phyloP scores from a whole-genome alignment of 441 rosid genomes.

The Euphorbia celastroides region DNA sequence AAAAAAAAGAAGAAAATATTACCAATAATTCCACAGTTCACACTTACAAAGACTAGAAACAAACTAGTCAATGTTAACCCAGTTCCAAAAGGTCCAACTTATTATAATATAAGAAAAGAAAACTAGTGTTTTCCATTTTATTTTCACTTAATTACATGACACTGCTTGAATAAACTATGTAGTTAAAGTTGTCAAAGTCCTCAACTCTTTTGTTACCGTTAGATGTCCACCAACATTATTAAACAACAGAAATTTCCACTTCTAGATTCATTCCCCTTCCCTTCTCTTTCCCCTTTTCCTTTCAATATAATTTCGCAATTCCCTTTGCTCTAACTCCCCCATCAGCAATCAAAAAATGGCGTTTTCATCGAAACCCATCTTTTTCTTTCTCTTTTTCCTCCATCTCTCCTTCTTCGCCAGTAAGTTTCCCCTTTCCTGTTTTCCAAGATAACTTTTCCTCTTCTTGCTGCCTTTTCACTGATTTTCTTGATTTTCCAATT shows the following conservation, averaged over 20 bases:
- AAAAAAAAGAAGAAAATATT: too few species aligned
- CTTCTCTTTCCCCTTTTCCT: not conserved
- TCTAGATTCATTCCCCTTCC: not conserved
- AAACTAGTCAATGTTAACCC: too few species aligned
- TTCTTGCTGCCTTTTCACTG: not conserved
- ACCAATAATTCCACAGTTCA: too few species aligned
- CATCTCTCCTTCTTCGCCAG: conserved; percentile 32
- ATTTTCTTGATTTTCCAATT: not conserved
- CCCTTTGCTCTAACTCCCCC: not conserved
- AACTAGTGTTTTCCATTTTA: too few species aligned
- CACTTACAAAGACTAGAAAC: too few species aligned
- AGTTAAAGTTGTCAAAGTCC: too few species aligned
- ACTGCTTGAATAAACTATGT: too few species aligned
- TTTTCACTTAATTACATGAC: too few species aligned
- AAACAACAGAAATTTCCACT: not conserved
- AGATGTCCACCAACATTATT: not conserved
- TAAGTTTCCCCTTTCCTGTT: conserved; percentile 22
- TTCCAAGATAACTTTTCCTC: not conserved
- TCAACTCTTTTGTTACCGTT: not conserved
- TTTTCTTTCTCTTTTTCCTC: conserved; percentile 31
- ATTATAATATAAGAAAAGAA: too few species aligned
- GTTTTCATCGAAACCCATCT: conserved; percentile 15
- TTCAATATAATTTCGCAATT: not conserved
- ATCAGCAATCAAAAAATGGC: conserved; percentile 12
- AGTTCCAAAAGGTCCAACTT: too few species aligned